phyloP scores from a whole-genome alignment of 352 stramenopile genomes.

The Phytophthora vignae region DNA sequence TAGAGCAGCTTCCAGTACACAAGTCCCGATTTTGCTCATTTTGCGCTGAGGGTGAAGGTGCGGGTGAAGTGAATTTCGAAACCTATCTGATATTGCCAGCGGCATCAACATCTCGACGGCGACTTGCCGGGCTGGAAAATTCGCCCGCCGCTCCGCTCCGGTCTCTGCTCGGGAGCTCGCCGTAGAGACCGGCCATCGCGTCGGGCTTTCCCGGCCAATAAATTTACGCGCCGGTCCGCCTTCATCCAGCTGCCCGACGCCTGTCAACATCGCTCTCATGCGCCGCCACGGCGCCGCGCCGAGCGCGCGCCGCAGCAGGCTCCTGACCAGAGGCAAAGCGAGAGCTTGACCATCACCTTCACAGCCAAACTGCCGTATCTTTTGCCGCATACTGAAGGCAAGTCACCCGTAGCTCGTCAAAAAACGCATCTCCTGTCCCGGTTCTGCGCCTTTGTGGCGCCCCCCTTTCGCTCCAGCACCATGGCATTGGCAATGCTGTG shows the following conservation, averaged over 20 bases:
- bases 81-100: conserved; percentile 39
- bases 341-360: not conserved
- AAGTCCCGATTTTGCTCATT: no score
- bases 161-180: conserved; percentile 21
- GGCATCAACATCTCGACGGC: conserved; percentile 3
- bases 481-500: conserved; percentile 10
- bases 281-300: no score
- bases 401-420: conserved; percentile 12
- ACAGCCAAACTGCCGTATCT: conserved; percentile 23
- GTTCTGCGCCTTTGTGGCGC: conserved; percentile 26
- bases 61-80: no score
- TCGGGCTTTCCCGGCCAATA: conserved; percentile 31
- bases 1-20: no score
- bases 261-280: not conserved
- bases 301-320: no score
- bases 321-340: not conserved
- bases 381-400: conserved; percentile 15
- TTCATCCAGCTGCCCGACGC: not conserved
- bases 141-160: conserved; percentile 18
- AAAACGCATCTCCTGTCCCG: conserved; percentile 1
- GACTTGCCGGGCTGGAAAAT: conserved; percentile 26
- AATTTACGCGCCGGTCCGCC: conserved; percentile 20
- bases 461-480: conserved; percentile 37
- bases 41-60: no score
- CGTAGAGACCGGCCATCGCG: conserved; percentile 23